Evolutionary conservation across 257 asterid species (phyloP), one percentile per base, ranked within the genome.

Genomic region (Lycium ferocissimum): DNA sequence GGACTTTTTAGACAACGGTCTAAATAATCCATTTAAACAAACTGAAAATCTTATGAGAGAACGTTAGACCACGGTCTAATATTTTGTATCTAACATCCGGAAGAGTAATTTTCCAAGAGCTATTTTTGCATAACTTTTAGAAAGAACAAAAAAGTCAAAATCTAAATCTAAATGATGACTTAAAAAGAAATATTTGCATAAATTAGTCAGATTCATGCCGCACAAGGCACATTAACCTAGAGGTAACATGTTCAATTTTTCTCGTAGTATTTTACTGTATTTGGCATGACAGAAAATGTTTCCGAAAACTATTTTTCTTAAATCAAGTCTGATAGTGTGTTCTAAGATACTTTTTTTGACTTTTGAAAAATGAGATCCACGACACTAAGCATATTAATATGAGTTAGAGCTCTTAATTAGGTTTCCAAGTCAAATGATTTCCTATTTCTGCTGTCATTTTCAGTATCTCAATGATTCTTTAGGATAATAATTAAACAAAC

Each of bases 371-470:
- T 76, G 45, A 76, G 81, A 76, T 22, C 38, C 62, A 51, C 45
- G 8, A 9, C 12, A 51, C 14, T 40, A 33, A 71, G 54, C 38
- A 69, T 37, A 22, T 47, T 49, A 20, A 20, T 75, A 75, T 20
- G 45, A 11, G 43, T 49, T 53, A 6, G n/a, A 49, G 6, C 62
- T 76, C 22, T 51, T 69, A 37, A 69, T 69, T 75, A 76, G 45
- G 63, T 22, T 49, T 84, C 56, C 5, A 72, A 75, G 90, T 92
- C 91, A 91, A 92, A 91, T 87, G 86, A 83, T 88, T 85, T 88
- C 87, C 58, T 86, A 89, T 86, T 83, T 65, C 61, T 79, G 85
- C 83, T 83, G 83, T 91, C 90, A 75, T 86, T 86, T 91, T 90
- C 89, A 85, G 84, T 57, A 81, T 85, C 90, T 71, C 84, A 62